Evolutionary conservation across 495 filamentous ascomycete genomes (phyloP).

Genomic region (Hyaloscypha bicolor): DNA sequence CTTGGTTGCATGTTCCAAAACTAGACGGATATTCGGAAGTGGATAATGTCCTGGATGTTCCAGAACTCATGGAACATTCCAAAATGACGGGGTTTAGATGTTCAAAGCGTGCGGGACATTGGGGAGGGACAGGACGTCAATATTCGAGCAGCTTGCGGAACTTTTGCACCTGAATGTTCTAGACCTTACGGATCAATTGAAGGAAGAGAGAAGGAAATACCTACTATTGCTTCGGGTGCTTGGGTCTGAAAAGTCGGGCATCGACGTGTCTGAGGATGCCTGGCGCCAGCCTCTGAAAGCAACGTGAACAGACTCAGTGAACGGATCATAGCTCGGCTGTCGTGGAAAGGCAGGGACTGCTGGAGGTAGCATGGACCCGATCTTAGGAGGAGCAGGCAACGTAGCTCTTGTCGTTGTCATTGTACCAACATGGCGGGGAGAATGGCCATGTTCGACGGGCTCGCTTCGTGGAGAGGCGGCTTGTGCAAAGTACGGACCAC

Average conservation of each 20-base stretch:
- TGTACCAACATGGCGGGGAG: slow-evolving; percentile 45
- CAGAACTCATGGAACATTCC: no score
- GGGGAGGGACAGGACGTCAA: no score
- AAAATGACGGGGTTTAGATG: no score
- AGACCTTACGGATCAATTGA: no score
- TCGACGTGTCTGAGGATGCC: slow-evolving; percentile 51
- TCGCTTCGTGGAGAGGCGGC: slow-evolving; percentile 38
- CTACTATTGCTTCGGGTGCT: slow-evolving; percentile 38
- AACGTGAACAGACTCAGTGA: slow-evolving; percentile 37
- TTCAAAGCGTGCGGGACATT: no score
- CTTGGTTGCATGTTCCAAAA: no score
- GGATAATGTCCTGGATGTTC: no score
- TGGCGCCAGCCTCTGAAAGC: slow-evolving; percentile 38
- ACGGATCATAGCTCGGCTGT: slow-evolving; percentile 39
- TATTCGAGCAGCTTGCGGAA: no score
- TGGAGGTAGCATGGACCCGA: slow-evolving; percentile 20
- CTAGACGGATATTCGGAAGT: no score
- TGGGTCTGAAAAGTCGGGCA: slow-evolving; percentile 50
- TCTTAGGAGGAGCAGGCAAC: slow-evolving; percentile 1
- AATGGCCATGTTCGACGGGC: slow-evolving; percentile 52
- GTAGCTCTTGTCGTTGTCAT: background rate
- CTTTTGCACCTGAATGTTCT: slow-evolving; percentile 33
- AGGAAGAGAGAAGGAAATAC: slow-evolving; percentile 15
- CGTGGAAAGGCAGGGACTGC: slow-evolving; percentile 23
- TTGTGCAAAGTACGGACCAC: slow-evolving; percentile 40